These are phyloP conservation scores for Ophiobolus disseminans DNA, from an alignment of 2,329 filamentous ascomycete species.

Conservation along the genomic window DNA sequence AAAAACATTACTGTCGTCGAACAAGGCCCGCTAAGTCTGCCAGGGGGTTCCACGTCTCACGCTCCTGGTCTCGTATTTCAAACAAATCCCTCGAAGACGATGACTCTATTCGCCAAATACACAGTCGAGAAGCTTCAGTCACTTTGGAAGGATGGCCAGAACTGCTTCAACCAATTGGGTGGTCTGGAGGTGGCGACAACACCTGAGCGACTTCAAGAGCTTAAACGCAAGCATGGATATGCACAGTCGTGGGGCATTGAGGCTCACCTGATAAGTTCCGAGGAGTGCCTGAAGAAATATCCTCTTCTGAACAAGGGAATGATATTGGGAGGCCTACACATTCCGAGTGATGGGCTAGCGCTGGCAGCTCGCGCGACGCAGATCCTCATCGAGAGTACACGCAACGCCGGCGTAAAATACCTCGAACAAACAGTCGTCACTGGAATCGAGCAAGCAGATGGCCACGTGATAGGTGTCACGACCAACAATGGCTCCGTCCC, in stretches of 20 bases:
- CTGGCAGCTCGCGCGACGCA: slow-evolving; percentile 68
- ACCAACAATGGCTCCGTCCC: slow-evolving; percentile 59
- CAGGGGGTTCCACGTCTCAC: slow-evolving; percentile 70
- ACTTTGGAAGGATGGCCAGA: slow-evolving; percentile 52
- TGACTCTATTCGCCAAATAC: slow-evolving; percentile 67
- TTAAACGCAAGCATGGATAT: slow-evolving; percentile 69
- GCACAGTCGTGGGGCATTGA: slow-evolving; percentile 68
- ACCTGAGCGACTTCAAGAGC: slow-evolving; percentile 63
- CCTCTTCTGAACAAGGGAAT: slow-evolving; percentile 62
- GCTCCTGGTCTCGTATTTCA: slow-evolving; percentile 71
- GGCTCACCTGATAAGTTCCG: slow-evolving; percentile 58
- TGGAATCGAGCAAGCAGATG: slow-evolving; percentile 59
- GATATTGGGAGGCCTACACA: slow-evolving; percentile 66
- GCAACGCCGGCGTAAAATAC: slow-evolving; percentile 65
- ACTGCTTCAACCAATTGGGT: slow-evolving; percentile 69
- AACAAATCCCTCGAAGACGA: slow-evolving; percentile 64
- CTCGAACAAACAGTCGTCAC: slow-evolving; percentile 64
- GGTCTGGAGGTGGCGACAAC: slow-evolving; percentile 70
- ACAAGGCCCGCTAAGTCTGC: slow-evolving; percentile 68
- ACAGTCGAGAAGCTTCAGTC: slow-evolving; percentile 67
- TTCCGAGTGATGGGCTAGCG: slow-evolving; percentile 67
- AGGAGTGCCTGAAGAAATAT: slow-evolving; percentile 62
- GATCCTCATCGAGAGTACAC: slow-evolving; percentile 65
- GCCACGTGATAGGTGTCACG: slow-evolving; percentile 63
- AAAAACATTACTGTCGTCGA: slow-evolving; percentile 69